Evolutionary conservation across 306 rosid genomes (phyloP).

Genomic region (Begonia fuchsioides): DNA sequence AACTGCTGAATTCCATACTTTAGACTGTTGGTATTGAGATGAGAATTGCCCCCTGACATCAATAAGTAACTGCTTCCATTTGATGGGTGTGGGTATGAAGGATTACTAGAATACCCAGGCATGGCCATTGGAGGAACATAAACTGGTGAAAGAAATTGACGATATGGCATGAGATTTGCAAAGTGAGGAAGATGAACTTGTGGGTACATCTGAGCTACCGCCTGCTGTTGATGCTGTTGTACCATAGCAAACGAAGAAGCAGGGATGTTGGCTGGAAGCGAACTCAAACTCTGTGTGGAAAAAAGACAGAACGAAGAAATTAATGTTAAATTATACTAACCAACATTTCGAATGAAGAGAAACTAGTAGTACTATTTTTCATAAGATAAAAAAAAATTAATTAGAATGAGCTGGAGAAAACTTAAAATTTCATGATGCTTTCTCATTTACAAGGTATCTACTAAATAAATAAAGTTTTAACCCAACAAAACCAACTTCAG

Average conservation of each 20-base stretch:
- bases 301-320: slow-evolving; percentile 1
- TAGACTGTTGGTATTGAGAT: slow-evolving; percentile 69
- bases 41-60: slow-evolving; percentile 92
- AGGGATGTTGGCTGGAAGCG: slow-evolving; percentile 41
- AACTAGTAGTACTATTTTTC: too few relatives aligned
- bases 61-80: slow-evolving; percentile 75
- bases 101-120: slow-evolving; percentile 77
- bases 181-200: slow-evolving; percentile 88
- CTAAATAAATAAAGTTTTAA: too few relatives aligned
- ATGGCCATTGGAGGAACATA: slow-evolving; percentile 96
- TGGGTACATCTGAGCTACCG: slow-evolving; percentile 89
- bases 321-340: not conserved
- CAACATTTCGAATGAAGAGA: too few relatives aligned
- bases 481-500: too few relatives aligned
- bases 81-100: slow-evolving; percentile 86
- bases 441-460: too few relatives aligned
- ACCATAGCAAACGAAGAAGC: slow-evolving; percentile 62
- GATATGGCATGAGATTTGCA: slow-evolving; percentile 82
- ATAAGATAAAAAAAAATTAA: too few relatives aligned
- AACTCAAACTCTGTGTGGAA: slow-evolving; percentile 42
- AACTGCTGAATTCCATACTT: slow-evolving; percentile 91
- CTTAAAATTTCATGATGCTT: too few relatives aligned
- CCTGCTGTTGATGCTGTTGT: slow-evolving; percentile 61
- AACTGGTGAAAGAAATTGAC: slow-evolving; percentile 78
- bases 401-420: too few relatives aligned